phyloP scores from a whole-genome alignment of 768 basidiomycete genomes.

The Chalciporus pseudorubinellus region DNA sequence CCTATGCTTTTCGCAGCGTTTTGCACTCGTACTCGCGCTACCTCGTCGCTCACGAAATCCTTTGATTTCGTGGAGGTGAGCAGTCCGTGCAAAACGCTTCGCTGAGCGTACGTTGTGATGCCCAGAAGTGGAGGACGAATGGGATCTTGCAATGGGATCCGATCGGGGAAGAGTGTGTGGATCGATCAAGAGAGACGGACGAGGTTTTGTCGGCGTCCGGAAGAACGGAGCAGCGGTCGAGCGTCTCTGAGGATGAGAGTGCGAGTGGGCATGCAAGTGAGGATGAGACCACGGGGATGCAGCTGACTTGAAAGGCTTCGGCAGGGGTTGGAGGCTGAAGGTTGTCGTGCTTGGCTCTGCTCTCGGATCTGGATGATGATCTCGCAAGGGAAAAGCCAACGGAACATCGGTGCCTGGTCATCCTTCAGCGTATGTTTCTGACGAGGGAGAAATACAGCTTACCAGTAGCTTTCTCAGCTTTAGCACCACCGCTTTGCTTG shows the following conservation, averaged over 20 bases:
- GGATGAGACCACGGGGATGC: background rate
- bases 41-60: conserved; percentile 10
- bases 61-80: conserved; percentile 68
- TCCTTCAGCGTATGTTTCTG: background rate
- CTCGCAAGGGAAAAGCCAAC: background rate
- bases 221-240: conserved; percentile 2
- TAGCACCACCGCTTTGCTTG: conserved; percentile 10
- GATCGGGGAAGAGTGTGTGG: conserved; percentile 26
- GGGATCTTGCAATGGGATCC: conserved; percentile 18
- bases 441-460: background rate
- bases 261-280: conserved; percentile 11
- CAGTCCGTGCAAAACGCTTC: conserved; percentile 59
- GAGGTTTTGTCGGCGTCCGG: conserved; percentile 25
- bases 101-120: conserved; percentile 33
- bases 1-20: background rate
- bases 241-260: background rate
- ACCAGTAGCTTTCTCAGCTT: conserved; percentile 15
- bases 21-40: conserved; percentile 6
- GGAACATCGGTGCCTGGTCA: background rate
- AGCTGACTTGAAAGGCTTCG: background rate
- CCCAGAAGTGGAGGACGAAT: conserved; percentile 21
- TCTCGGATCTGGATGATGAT: background rate
- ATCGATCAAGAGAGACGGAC: conserved; percentile 9
- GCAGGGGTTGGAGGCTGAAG: background rate
- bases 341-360: background rate